Conservation (phyloP, 257 asterid species). For the Ilex aquifolium region DNA sequence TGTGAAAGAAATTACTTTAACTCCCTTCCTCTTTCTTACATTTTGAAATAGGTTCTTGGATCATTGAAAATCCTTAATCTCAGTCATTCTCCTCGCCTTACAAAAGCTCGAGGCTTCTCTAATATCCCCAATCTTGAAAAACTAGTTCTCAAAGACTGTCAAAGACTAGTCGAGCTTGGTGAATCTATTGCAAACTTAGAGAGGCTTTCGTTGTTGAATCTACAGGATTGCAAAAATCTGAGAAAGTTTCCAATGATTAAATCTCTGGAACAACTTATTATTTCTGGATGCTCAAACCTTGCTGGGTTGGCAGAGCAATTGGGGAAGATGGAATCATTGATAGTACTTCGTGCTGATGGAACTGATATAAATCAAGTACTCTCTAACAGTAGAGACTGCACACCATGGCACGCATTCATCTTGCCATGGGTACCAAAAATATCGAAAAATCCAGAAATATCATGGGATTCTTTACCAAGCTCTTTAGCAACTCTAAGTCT, state of each 20-base stretch:
- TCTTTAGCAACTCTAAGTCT: background rate
- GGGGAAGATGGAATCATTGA: background rate
- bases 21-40: no score
- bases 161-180: background rate
- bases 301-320: background rate
- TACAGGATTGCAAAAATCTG: background rate
- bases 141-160: background rate
- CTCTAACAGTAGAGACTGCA: background rate
- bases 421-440: background rate
- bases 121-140: background rate
- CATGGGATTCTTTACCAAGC: background rate
- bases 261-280: background rate
- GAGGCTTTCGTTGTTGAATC: background rate
- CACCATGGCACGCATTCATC: background rate
- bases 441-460: background rate
- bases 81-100: background rate
- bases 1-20: no score
- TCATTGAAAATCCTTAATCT: background rate
- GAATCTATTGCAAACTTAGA: background rate
- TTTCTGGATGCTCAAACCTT: constrained; percentile 1
- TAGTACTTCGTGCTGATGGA: background rate
- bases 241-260: background rate
- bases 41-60: no score
- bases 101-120: background rate
- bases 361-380: background rate